phyloP scores from a whole-genome alignment of 768 basidiomycete genomes.

The Tephrocybe sp. region DNA sequence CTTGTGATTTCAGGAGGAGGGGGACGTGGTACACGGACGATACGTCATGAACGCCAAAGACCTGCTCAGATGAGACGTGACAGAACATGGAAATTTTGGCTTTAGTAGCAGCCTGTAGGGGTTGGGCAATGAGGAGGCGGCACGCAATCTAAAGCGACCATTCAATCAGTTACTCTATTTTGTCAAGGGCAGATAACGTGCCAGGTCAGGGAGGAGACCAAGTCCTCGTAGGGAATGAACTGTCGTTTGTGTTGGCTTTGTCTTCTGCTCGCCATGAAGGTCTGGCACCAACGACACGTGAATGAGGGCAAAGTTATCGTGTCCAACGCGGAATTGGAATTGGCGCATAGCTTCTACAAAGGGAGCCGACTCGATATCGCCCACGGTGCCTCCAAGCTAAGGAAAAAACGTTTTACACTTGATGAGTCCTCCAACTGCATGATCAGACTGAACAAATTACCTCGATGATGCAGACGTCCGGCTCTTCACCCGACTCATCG shows the following conservation, averaged over 20 bases:
- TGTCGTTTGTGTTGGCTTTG: constrained; percentile 97
- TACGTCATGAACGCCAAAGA: constrained; percentile 94
- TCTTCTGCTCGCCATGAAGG: constrained; percentile 98
- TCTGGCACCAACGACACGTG: constrained; percentile 98
- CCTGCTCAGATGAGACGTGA: constrained; percentile 86
- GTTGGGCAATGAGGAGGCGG: constrained; percentile 75
- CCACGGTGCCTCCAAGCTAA: constrained; percentile 95
- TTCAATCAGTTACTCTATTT: not conserved
- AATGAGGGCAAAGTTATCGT: constrained; percentile 94
- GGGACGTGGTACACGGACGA: constrained; percentile 97
- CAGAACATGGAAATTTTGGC: constrained; percentile 99
- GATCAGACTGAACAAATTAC: constrained; percentile 35
- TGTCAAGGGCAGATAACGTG: constrained; percentile 31
- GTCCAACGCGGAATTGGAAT: constrained; percentile 97
- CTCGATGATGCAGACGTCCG: constrained; percentile 98
- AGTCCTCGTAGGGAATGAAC: constrained; percentile 91
- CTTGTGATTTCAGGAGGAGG: constrained; percentile 86
- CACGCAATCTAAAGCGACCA: constrained; percentile 75
- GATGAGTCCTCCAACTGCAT: not conserved
- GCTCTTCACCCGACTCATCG: constrained; percentile 88
- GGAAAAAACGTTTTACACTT: not conserved
- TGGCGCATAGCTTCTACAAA: constrained; percentile 99
- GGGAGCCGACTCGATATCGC: constrained; percentile 97
- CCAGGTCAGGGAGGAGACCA: constrained; percentile 90
- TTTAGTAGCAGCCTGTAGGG: constrained; percentile 82